Conservation (phyloP, 169 alveolate genomes). For the Neospora caninum region DNA sequence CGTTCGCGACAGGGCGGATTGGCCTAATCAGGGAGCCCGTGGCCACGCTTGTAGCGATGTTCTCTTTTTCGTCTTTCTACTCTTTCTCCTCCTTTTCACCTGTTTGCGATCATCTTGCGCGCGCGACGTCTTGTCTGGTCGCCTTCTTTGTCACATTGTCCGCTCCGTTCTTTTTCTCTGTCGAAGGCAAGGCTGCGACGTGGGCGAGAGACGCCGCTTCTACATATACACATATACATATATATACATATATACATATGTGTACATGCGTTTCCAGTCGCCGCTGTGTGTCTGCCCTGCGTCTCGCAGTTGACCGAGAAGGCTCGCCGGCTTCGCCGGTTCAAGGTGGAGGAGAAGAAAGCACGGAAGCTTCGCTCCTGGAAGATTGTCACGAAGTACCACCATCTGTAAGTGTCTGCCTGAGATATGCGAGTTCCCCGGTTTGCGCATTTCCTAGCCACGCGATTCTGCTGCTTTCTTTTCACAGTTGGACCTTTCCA, state of each 20-base stretch:
- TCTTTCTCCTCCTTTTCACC: neutral
- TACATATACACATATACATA: too few relatives aligned
- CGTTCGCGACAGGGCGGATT: neutral
- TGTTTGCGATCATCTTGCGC: too few relatives aligned
- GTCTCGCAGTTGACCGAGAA: slow-evolving; percentile 28
- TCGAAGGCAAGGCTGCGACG: too few relatives aligned
- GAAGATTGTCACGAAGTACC: neutral
- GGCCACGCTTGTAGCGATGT: neutral
- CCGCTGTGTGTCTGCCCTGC: neutral
- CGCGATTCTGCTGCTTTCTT: neutral
- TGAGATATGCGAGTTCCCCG: neutral
- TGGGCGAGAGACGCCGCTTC: too few relatives aligned
- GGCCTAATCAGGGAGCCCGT: neutral
- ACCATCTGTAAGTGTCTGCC: neutral
- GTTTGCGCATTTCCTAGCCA: neutral
- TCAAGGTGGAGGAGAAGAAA: neutral
- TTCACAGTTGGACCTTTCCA: neutral
- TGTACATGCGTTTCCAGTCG: too few relatives aligned
- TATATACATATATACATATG: too few relatives aligned
- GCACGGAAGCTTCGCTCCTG: neutral
- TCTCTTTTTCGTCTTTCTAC: neutral
- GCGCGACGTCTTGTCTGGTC: too few relatives aligned
- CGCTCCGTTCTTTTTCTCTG: too few relatives aligned
- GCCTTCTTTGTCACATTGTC: too few relatives aligned
- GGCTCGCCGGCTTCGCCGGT: slow-evolving; percentile 34